Evolutionary conservation across 2,329 filamentous ascomycete genomes (phyloP).

Genomic region (Pseudopithomyces maydicus): DNA sequence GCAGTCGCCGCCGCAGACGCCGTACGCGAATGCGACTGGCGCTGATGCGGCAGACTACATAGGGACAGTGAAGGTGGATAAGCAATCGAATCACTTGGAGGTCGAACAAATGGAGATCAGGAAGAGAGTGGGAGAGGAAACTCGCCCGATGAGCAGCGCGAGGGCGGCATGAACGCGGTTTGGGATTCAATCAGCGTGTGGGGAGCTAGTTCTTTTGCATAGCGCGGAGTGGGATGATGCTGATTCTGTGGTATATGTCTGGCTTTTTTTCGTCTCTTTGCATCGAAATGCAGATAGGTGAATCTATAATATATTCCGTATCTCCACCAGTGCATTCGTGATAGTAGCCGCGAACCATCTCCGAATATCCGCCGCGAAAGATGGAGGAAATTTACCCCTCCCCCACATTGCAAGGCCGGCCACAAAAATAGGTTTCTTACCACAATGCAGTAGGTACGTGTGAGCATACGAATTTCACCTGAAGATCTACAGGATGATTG

Average conservation of each 20-base stretch:
- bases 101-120: conserved; percentile 33
- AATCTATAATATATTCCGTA: background rate
- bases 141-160: conserved; percentile 3
- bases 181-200: background rate
- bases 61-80: conserved; percentile 23
- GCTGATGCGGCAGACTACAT: conserved; percentile 26
- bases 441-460: too few relatives aligned
- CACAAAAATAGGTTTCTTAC: too few relatives aligned
- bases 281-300: background rate
- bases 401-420: too few relatives aligned
- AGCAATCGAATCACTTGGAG: conserved; percentile 31
- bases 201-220: conserved; percentile 1
- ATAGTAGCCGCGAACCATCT: background rate
- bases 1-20: conserved; percentile 30
- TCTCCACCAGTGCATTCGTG: background rate
- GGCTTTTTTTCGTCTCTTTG: background rate
- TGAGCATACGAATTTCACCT: too few relatives aligned
- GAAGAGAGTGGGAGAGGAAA: conserved; percentile 12
- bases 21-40: conserved; percentile 1
- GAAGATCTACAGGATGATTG: too few relatives aligned
- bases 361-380: background rate
- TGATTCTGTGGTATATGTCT: background rate
- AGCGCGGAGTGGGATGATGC: background rate
- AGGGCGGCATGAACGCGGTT: conserved; percentile 1
- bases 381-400: too few relatives aligned